A percentile compares a stretch with the other conserved stretches of the same genome.
Evolutionary conservation across 805 yeast species (phyloP).

Genomic region (Candida broadrunensis): DNA sequence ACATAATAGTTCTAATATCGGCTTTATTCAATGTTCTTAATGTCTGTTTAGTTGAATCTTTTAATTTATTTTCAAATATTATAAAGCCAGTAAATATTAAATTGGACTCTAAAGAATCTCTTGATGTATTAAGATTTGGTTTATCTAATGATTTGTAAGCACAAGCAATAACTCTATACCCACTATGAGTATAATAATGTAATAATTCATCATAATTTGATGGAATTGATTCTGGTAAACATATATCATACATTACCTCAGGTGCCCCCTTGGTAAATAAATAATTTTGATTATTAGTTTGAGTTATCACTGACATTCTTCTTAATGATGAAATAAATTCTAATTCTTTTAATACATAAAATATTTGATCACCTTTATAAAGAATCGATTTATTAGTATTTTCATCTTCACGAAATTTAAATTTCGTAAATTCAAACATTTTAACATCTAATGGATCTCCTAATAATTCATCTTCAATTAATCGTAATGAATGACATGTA

Average conservation of each 20-base stretch:
- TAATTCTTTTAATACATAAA: constrained; percentile 48
- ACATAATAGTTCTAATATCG: constrained; percentile 81
- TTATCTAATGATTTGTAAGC: constrained; percentile 58
- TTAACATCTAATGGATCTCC: constrained; percentile 95
- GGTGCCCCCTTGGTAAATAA: constrained; percentile 94
- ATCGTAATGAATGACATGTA: constrained; percentile 83
- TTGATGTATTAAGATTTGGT: constrained; percentile 22
- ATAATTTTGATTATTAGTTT: constrained; percentile 14
- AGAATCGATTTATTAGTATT: constrained; percentile 13
- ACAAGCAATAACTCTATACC: constrained; percentile 93
- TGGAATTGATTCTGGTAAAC: constrained; percentile 72
- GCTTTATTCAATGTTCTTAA: constrained; percentile 63
- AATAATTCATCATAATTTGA: constrained; percentile 67
- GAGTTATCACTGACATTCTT: constrained; percentile 83
- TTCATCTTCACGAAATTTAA: constrained; percentile 69
- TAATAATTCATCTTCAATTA: constrained; percentile 72
- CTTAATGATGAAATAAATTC: constrained; percentile 85
- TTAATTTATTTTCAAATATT: constrained; percentile 87
- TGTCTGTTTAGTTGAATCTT: constrained; percentile 61
- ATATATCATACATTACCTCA: constrained; percentile 80
- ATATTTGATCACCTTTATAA: constrained; percentile 16
- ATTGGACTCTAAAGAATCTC: constrained; percentile 68
- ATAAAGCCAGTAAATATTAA: constrained; percentile 83
- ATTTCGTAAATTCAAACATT: constrained; percentile 87
- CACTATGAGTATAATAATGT: constrained; percentile 86